Conservation (phyloP, 1,139 yeast genomes). For the Candida pseudoviswanathii region DNA sequence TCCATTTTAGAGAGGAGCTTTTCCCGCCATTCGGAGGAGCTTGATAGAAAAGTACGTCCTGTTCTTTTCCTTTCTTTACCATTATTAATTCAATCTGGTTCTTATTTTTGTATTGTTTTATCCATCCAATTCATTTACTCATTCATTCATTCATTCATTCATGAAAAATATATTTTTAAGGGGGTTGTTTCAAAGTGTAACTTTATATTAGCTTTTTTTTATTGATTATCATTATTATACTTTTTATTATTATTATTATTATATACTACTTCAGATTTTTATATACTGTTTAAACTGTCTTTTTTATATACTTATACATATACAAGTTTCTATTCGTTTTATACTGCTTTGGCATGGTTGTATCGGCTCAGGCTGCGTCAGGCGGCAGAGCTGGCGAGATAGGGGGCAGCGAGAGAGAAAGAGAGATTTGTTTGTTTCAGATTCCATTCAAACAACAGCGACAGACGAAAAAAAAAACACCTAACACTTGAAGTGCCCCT, state of each 20-base stretch:
- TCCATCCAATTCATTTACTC: background rate
- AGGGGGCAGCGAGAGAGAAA: too few species aligned
- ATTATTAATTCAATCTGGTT: background rate
- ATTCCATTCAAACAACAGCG: too few species aligned
- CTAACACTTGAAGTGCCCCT: too few species aligned
- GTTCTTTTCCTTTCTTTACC: background rate
- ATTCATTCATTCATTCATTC: conserved; percentile 3
- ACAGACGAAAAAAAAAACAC: too few species aligned
- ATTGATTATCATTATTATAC: conserved; percentile 1
- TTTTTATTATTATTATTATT: conserved; percentile 1
- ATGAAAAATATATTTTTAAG: conserved; percentile 3
- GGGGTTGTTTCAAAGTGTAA: conserved; percentile 9
- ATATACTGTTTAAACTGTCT: background rate
- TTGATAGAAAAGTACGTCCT: too few species aligned
- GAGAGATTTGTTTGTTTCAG: too few species aligned
- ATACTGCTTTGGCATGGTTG: background rate
- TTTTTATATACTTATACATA: conserved; percentile 6
- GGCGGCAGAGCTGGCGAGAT: background rate
- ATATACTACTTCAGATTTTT: conserved; percentile 1
- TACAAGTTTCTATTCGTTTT: conserved; percentile 6
- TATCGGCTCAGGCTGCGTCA: background rate
- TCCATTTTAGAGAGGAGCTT: conserved; percentile 36
- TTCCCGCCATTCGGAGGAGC: background rate
- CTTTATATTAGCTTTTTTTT: conserved; percentile 11
- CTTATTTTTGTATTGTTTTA: conserved; percentile 1